phyloP scores from a whole-genome alignment of 331 rosid species.

The Phaseolus coccineus region DNA sequence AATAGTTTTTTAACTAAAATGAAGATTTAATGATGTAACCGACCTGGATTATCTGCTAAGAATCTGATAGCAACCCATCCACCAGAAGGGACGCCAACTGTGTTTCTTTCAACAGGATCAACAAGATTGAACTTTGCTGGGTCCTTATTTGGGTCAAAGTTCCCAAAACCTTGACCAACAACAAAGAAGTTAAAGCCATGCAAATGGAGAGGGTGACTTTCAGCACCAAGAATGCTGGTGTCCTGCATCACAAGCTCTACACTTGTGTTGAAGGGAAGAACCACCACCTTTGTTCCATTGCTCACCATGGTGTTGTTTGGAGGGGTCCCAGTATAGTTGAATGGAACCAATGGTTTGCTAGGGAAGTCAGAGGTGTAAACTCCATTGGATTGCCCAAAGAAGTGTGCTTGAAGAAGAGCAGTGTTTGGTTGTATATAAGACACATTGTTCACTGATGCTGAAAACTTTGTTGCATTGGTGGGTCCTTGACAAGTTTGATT shows the following conservation, averaged over 20 bases:
- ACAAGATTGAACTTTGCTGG: constrained; percentile 57
- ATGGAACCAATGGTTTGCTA: constrained; percentile 40
- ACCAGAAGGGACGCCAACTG: constrained; percentile 56
- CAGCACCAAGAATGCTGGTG: constrained; percentile 61
- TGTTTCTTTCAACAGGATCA: constrained; percentile 64
- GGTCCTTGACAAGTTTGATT: constrained; percentile 29
- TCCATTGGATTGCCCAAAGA: constrained; percentile 44
- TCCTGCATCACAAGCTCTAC: constrained; percentile 60
- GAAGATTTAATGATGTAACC: neutral
- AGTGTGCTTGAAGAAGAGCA: constrained; percentile 57
- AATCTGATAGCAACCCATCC: constrained; percentile 59
- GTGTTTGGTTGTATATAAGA: constrained; percentile 49
- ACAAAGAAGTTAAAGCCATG: constrained; percentile 70
- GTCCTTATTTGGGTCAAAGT: constrained; percentile 56
- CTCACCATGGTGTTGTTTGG: constrained; percentile 57
- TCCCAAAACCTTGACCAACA: constrained; percentile 70
- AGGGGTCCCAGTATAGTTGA: constrained; percentile 46
- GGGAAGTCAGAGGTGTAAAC: constrained; percentile 47
- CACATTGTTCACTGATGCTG: constrained; percentile 54
- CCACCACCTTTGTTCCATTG: constrained; percentile 59
- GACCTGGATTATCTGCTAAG: constrained; percentile 60
- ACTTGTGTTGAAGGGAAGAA: constrained; percentile 60
- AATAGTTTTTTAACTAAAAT: neutral
- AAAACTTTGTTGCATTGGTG: constrained; percentile 42
- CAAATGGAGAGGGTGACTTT: constrained; percentile 66